Evolutionary conservation across 352 stramenopile genomes (phyloP).

Genomic region (Phytophthora fragariaefolia): DNA sequence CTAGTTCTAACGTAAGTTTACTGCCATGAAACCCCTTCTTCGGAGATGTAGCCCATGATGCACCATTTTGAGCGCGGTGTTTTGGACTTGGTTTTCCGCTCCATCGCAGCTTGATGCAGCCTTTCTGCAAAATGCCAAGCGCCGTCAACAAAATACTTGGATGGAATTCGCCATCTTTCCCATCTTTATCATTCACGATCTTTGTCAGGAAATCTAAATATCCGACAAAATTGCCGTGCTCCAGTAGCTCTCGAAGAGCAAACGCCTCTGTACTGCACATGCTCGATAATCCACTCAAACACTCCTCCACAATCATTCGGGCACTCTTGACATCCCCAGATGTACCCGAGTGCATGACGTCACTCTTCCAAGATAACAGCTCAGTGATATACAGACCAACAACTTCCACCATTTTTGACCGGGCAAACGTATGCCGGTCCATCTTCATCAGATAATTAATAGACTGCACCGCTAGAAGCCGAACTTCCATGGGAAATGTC

Average conservation of each 20-base stretch:
- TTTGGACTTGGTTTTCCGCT: slow-evolving; percentile 23
- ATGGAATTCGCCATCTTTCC: slow-evolving; percentile 52
- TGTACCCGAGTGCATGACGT: no score
- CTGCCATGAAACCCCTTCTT: slow-evolving; percentile 28
- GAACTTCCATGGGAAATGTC: slow-evolving; percentile 52
- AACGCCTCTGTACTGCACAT: slow-evolving; percentile 64
- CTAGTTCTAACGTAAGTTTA: slow-evolving; percentile 50
- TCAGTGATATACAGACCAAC: slow-evolving; percentile 61
- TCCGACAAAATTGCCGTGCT: slow-evolving; percentile 40
- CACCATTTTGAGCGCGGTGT: neutral
- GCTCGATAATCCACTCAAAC: slow-evolving; percentile 72
- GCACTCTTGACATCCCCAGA: slow-evolving; percentile 34
- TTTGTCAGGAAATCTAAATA: slow-evolving; percentile 66
- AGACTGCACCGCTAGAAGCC: slow-evolving; percentile 74
- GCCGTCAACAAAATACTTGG: slow-evolving; percentile 68
- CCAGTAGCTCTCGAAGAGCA: slow-evolving; percentile 62
- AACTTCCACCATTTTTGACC: slow-evolving; percentile 52
- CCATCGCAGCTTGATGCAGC: slow-evolving; percentile 77
- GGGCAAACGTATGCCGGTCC: slow-evolving; percentile 67
- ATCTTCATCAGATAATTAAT: slow-evolving; percentile 90
- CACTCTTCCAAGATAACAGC: slow-evolving; percentile 49
- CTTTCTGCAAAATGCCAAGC: slow-evolving; percentile 75
- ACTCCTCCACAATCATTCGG: slow-evolving; percentile 85
- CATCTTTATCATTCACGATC: slow-evolving; percentile 42
- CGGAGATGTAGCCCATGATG: slow-evolving; percentile 7